Percentiles rank a stretch among this genome's conserved stretches.
Evolutionary conservation across 148 eudicot species (phyloP).

Genomic region (Rhododendron henanense): DNA sequence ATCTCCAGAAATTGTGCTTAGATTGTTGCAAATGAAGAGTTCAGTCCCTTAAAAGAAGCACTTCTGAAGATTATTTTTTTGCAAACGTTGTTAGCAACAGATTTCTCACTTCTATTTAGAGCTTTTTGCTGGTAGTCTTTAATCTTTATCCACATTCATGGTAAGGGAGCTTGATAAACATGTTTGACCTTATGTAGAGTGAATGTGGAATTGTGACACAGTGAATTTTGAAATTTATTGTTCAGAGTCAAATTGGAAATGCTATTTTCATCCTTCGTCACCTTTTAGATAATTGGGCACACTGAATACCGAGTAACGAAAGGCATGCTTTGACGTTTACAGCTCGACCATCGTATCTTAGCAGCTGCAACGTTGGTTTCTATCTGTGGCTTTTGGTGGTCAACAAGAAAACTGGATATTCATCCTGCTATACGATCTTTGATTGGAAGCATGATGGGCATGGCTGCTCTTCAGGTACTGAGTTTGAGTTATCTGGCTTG

Average conservation of each 20-base stretch:
- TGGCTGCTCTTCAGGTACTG: slow-evolving; percentile 91
- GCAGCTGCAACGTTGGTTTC: slow-evolving; percentile 76
- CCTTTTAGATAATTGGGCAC: background rate
- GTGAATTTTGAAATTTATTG: background rate
- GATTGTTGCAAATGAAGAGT: background rate
- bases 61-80: background rate
- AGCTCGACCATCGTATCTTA: slow-evolving; percentile 95
- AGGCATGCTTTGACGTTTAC: slow-evolving; percentile 16
- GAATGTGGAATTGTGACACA: background rate
- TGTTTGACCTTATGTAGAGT: background rate
- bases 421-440: slow-evolving; percentile 82
- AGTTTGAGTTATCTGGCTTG: slow-evolving; percentile 7
- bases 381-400: slow-evolving; percentile 70
- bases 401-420: slow-evolving; percentile 74
- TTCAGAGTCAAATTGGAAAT: background rate
- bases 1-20: background rate
- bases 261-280: background rate
- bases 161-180: background rate
- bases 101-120: background rate
- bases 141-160: background rate
- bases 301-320: background rate
- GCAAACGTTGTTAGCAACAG: background rate
- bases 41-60: background rate
- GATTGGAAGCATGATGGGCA: slow-evolving; percentile 75
- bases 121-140: background rate